Evolutionary conservation across 768 basidiomycete species (phyloP).

Genomic region (Suillus fuscotomentosus): DNA sequence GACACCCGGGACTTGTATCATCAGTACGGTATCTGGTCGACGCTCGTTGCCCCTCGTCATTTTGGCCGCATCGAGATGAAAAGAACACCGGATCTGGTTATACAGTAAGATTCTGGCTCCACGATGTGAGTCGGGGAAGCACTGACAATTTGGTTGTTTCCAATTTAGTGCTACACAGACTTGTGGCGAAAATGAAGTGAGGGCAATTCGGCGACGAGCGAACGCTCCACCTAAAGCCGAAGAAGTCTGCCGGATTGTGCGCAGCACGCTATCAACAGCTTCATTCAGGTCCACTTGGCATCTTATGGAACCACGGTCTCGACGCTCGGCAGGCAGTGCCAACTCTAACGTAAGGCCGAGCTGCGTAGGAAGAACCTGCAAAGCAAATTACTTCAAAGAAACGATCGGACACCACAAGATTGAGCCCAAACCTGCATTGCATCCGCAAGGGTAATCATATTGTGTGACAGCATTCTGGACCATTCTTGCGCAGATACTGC

Average conservation of each 20-base stretch:
- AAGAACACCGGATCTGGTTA: slow-evolving; percentile 91
- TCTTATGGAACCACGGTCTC: slow-evolving; percentile 44
- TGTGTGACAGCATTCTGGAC: slow-evolving; percentile 42
- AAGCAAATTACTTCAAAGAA: slow-evolving; percentile 11
- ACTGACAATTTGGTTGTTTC: slow-evolving; percentile 98
- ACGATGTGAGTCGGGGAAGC: not conserved
- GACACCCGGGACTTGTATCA: slow-evolving; percentile 41
- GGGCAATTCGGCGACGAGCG: slow-evolving; percentile 77
- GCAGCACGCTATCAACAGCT: slow-evolving; percentile 82
- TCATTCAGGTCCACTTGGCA: slow-evolving; percentile 70
- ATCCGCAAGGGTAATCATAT: slow-evolving; percentile 74
- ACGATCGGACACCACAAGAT: slow-evolving; percentile 8
- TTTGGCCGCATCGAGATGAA: slow-evolving; percentile 81
- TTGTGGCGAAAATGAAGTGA: slow-evolving; percentile 89
- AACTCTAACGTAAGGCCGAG: slow-evolving; percentile 84
- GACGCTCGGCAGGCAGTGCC: slow-evolving; percentile 59
- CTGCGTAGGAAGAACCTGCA: slow-evolving; percentile 54
- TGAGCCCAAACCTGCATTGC: slow-evolving; percentile 61
- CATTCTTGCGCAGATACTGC: slow-evolving; percentile 39
- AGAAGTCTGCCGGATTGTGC: slow-evolving; percentile 73
- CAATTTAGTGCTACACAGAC: slow-evolving; percentile 92
- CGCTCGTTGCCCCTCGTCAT: slow-evolving; percentile 35
- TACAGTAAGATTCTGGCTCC: slow-evolving; percentile 5
- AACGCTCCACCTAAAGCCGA: slow-evolving; percentile 47
- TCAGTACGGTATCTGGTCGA: slow-evolving; percentile 38